phyloP scores from a whole-genome alignment of 306 rosid species.

The Oxytropis ochrocephala region DNA sequence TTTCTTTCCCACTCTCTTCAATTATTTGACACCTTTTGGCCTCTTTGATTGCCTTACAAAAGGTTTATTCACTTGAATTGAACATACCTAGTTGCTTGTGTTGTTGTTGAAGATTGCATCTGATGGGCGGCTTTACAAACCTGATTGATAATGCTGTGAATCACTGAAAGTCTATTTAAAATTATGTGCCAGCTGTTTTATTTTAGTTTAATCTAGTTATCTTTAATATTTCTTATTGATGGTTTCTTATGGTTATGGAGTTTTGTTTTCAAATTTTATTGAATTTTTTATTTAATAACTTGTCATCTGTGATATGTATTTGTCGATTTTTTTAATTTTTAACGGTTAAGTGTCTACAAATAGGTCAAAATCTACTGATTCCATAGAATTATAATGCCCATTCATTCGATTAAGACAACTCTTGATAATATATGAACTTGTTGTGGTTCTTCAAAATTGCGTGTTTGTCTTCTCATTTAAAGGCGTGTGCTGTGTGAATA shows the following conservation, averaged over 20 bases:
- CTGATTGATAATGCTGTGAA: neutral
- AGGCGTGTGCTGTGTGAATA: neutral
- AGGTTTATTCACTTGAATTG: neutral
- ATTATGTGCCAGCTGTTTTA: neutral
- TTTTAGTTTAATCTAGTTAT: neutral
- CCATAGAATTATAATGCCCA: neutral
- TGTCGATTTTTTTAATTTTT: neutral
- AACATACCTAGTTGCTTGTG: neutral
- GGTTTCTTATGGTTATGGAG: neutral
- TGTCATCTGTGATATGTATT: neutral
- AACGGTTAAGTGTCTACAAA: neutral
- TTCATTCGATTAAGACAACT: neutral
- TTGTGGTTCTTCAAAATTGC: neutral
- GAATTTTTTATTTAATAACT: neutral
- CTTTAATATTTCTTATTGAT: neutral
- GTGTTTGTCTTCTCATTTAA: neutral
- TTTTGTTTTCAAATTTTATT: neutral
- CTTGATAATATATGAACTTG: neutral
- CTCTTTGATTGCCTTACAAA: neutral
- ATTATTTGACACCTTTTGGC: neutral
- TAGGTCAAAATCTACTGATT: neutral
- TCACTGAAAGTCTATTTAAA: neutral
- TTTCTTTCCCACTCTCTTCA: neutral
- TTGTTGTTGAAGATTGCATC: conserved; percentile 7
- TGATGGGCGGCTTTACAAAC: neutral